Evolutionary conservation across 805 yeast species (phyloP).

Genomic region (Wickerhamomyces rabaulensis): DNA sequence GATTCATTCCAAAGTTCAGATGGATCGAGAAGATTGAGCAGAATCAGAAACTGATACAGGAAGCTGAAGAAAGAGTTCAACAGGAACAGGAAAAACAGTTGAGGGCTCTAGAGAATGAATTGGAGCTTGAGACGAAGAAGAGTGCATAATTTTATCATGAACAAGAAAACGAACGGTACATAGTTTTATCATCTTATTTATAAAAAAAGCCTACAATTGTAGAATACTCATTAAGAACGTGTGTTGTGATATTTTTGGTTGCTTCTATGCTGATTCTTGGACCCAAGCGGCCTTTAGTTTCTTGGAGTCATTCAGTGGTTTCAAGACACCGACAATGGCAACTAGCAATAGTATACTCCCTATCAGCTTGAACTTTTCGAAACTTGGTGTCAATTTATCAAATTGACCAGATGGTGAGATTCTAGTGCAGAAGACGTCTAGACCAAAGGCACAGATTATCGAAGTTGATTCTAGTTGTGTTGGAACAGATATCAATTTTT

Average conservation of each 20-base stretch:
- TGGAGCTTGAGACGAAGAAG: not conserved
- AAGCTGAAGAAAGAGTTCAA: not conserved
- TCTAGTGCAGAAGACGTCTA: constrained; percentile 74
- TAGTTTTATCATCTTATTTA: too few relatives aligned
- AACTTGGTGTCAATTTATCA: constrained; percentile 64
- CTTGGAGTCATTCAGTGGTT: constrained; percentile 53
- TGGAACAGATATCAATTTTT: constrained; percentile 39
- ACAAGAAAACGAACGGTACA: not conserved
- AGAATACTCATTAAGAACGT: too few relatives aligned
- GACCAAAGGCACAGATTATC: constrained; percentile 57
- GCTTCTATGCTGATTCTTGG: constrained; percentile 1
- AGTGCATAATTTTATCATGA: not conserved
- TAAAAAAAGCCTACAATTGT: not conserved
- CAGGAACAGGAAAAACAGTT: not conserved
- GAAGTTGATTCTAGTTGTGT: constrained; percentile 82
- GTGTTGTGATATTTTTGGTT: too few relatives aligned
- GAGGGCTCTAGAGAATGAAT: not conserved
- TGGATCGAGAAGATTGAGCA: constrained; percentile 10
- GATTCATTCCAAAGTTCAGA: constrained; percentile 21
- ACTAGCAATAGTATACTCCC: constrained; percentile 52
- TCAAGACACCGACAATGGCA: constrained; percentile 40
- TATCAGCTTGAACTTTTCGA: constrained; percentile 61
- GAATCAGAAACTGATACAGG: not conserved
- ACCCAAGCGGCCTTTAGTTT: constrained; percentile 37
- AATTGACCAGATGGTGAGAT: constrained; percentile 80